Evolutionary conservation across 2,329 filamentous ascomycete genomes (phyloP), one percentile per base, ranked within the genome.

Genomic region (Myrmaecium sp.): DNA sequence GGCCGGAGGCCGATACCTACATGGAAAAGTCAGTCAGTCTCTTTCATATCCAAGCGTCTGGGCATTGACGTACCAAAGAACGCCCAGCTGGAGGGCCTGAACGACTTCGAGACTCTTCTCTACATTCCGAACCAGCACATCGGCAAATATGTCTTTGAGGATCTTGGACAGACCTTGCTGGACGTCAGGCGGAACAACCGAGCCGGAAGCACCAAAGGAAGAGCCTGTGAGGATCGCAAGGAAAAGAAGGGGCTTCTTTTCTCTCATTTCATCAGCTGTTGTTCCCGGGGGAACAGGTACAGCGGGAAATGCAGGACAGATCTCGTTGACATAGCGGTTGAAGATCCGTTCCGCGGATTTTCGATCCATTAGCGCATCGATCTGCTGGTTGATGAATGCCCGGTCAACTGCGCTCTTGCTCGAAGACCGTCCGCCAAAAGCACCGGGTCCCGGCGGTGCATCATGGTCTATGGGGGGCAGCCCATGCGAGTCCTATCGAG

Each of bases 101-200:
- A 91, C 69, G 5, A 92, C 58, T 48, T 92, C 83, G 11, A 93
- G 53, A 18, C 69, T 80, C 57, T 91, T 92, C 39, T 82, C 73
- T 8, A 79, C 81, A 5, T 68, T 66, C 16, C 82, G 58, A 37
- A 89, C 66, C 21, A 86, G 64, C 36, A 70, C 71, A 23, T 89
- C 74, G 3, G 78, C 79, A 29, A 89, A 66, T 7, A 71, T 58
- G 33, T 72, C 69, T 55, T 82, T 76, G 29, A 82, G 54, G 39
- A 89, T 73, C 33, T 65, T 66, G 6, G 74, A 65, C 9, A 92
- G 54, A 14, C 58, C 55, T 6, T 64, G 58, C 43, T 83, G 78
- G 4, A 60, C 42, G 2, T 66, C 55, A n/a, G 62, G 56, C 10
- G 57, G 49, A 7, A 69, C 55, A 4, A 49, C 37, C 23, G 47